A percentile compares a stretch with the other conserved stretches of the same genome.
Conservation (phyloP, 768 basidiomycete genomes). For the Russula sp. region DNA sequence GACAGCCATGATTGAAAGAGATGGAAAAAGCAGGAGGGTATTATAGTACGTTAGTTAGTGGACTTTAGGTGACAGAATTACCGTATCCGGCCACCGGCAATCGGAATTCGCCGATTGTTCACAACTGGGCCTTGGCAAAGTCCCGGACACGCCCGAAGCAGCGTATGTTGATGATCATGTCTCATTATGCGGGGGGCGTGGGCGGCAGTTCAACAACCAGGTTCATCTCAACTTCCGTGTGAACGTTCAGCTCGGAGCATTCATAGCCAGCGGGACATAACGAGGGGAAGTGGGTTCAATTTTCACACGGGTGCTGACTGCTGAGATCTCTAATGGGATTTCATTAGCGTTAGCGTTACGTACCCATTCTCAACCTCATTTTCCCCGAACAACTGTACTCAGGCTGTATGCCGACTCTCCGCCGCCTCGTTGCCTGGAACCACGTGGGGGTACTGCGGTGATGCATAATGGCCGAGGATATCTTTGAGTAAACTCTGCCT, state of each 20-base stretch:
- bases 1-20: constrained; percentile 46
- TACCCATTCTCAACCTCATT: background rate
- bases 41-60: too few relatives aligned
- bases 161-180: background rate
- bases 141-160: too few relatives aligned
- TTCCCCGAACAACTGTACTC: too few relatives aligned
- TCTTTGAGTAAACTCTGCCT: background rate
- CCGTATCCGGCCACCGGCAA: too few relatives aligned
- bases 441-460: background rate
- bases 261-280: too few relatives aligned
- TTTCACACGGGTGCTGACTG: too few relatives aligned
- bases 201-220: background rate
- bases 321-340: too few relatives aligned
- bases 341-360: background rate
- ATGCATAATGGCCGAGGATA: background rate
- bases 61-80: too few relatives aligned
- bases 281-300: too few relatives aligned
- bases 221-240: background rate
- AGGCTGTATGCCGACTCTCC: background rate
- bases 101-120: background rate
- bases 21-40: background rate
- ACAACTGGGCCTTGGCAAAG: too few relatives aligned
- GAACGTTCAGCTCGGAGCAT: too few relatives aligned
- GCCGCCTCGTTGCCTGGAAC: background rate
- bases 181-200: background rate